phyloP scores from a whole-genome alignment of 2,329 filamentous ascomycete genomes.

The Aspergillus intermedius region DNA sequence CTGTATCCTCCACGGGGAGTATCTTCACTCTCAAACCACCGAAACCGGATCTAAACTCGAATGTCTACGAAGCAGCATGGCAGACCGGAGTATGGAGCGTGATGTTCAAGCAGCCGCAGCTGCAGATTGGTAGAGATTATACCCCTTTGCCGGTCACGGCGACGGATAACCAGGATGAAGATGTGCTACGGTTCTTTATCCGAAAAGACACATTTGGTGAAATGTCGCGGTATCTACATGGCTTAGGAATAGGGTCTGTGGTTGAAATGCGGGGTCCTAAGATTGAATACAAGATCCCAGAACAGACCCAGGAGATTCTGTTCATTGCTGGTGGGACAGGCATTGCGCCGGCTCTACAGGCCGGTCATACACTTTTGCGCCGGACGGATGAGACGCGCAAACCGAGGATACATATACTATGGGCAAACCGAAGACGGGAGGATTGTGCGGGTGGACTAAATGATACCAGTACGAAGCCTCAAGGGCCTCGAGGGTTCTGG shows the following conservation, averaged over 20 bases:
- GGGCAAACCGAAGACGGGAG: slow-evolving; percentile 65
- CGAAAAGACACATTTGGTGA: slow-evolving; percentile 74
- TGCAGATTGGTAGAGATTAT: slow-evolving; percentile 88
- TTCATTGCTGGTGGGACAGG: slow-evolving; percentile 92
- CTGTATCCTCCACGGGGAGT: slow-evolving; percentile 42
- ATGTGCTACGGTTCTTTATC: slow-evolving; percentile 64
- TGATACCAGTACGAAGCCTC: slow-evolving; percentile 31
- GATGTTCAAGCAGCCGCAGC: slow-evolving; percentile 86
- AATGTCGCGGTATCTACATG: slow-evolving; percentile 73
- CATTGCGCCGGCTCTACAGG: slow-evolving; percentile 81
- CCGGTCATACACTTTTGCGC: slow-evolving; percentile 54
- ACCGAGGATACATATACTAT: slow-evolving; percentile 65
- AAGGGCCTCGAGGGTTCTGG: slow-evolving; percentile 17
- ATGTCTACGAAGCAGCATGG: slow-evolving; percentile 46
- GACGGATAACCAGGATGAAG: slow-evolving; percentile 24
- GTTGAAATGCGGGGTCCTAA: slow-evolving; percentile 76
- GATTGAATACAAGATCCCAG: slow-evolving; percentile 58
- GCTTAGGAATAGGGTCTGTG: slow-evolving; percentile 54
- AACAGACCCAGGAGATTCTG: slow-evolving; percentile 54
- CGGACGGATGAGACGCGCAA: slow-evolving; percentile 22
- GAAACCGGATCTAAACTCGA: slow-evolving; percentile 24
- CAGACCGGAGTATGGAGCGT: slow-evolving; percentile 72
- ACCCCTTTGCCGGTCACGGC: slow-evolving; percentile 61
- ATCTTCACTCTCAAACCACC: slow-evolving; percentile 39
- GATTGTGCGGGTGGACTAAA: slow-evolving; percentile 59